A percentile compares a stretch with the other conserved stretches of the same genome.
phyloP scores from a whole-genome alignment of 257 asterid species.

The Agastache rugosa region DNA sequence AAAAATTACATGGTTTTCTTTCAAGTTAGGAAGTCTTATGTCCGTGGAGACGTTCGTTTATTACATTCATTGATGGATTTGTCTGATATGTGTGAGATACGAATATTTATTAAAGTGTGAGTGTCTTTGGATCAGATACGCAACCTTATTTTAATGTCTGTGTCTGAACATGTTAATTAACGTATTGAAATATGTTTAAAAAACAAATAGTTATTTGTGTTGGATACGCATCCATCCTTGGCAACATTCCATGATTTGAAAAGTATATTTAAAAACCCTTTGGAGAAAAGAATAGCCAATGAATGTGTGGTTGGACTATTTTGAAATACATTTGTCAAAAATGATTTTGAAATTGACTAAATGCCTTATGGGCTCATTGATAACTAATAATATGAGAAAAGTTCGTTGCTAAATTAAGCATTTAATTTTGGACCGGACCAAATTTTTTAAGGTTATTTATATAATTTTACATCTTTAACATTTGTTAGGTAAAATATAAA shows the following conservation, averaged over 20 bases:
- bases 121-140: slow-evolving; percentile 36
- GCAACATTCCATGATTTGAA: background rate
- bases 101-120: background rate
- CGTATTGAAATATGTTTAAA: background rate
- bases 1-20: background rate
- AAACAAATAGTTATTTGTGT: background rate
- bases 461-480: background rate
- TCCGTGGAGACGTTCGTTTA: background rate
- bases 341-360: slow-evolving; percentile 1
- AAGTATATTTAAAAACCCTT: background rate
- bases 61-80: background rate
- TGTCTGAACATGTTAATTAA: background rate
- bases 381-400: background rate
- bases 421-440: background rate
- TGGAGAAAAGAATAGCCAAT: slow-evolving; percentile 1
- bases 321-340: slow-evolving; percentile 17
- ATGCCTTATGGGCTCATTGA: background rate
- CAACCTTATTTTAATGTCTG: background rate
- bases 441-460: background rate
- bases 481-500: background rate
- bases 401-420: background rate
- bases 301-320: background rate
- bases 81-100: background rate
- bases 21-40: background rate
- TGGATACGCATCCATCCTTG: background rate